Percentiles rank a stretch among this genome's conserved stretches.
phyloP scores from a whole-genome alignment of 495 filamentous ascomycete genomes.

The Saxophila tyrrhenica region DNA sequence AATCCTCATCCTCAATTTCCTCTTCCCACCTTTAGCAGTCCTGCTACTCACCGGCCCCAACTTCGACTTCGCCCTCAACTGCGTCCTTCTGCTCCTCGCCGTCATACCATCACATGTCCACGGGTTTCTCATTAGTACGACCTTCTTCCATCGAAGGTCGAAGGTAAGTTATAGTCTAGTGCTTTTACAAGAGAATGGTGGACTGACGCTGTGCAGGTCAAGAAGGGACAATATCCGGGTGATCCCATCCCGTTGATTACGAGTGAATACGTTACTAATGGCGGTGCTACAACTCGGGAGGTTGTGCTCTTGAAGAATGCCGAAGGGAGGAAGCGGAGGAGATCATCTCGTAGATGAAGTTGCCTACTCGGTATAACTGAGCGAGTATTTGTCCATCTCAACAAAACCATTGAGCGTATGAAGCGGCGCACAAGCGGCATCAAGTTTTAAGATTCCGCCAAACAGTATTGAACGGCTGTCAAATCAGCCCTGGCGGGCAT shows the following conservation, averaged over 20 bases:
- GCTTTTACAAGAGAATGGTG: not conserved
- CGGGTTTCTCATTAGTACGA: constrained; percentile 33
- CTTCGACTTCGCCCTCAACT: constrained; percentile 28
- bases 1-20: constrained; percentile 21
- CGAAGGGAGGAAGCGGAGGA: too few species aligned
- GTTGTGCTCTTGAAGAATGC: too few species aligned
- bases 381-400: too few species aligned
- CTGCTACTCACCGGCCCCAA: constrained; percentile 24
- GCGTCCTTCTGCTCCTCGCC: constrained; percentile 30
- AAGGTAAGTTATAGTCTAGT: constrained; percentile 19
- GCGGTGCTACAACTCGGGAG: not conserved
- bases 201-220: constrained; percentile 7
- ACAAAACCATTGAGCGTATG: too few species aligned
- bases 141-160: constrained; percentile 29
- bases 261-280: constrained; percentile 13
- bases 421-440: too few species aligned
- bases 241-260: constrained; percentile 17
- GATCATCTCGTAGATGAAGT: too few species aligned
- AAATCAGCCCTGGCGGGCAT: not conserved
- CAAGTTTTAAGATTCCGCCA: too few species aligned
- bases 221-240: constrained; percentile 18
- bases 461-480: not conserved
- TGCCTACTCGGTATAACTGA: too few species aligned
- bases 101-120: constrained; percentile 33
- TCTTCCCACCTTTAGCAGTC: constrained; percentile 23